phyloP scores from a whole-genome alignment of 495 filamentous ascomycete genomes.

The Patellaria atrata region DNA sequence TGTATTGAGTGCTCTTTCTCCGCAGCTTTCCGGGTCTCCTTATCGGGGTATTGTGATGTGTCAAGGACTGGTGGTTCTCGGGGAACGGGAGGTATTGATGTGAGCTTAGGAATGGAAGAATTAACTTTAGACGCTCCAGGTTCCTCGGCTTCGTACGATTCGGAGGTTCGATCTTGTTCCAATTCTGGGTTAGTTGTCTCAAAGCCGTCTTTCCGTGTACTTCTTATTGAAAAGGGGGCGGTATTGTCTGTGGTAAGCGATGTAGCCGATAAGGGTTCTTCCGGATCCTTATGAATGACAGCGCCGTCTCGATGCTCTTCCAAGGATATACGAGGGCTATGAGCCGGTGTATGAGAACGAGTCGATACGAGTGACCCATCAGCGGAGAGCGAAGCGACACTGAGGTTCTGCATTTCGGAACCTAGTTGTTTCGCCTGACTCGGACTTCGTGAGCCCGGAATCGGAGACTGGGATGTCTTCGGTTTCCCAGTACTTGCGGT shows the following conservation, averaged over 20 bases:
- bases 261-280: conserved; percentile 11
- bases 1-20: conserved; percentile 44
- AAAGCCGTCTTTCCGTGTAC: too few species aligned
- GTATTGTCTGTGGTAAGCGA: conserved; percentile 5
- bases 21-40: conserved; percentile 47
- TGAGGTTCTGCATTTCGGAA: conserved; percentile 13
- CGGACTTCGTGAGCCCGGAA: conserved; percentile 3
- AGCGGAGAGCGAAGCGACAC: conserved; percentile 1
- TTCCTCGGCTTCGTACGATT: conserved; percentile 5
- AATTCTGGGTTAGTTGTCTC: too few species aligned
- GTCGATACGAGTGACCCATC: neutral
- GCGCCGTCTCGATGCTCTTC: conserved; percentile 28
- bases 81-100: conserved; percentile 27
- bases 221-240: too few species aligned
- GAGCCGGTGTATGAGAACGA: conserved; percentile 6
- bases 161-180: conserved; percentile 8
- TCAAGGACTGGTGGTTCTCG: conserved; percentile 34
- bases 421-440: too few species aligned
- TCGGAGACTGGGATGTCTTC: conserved; percentile 31
- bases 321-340: conserved; percentile 31
- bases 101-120: conserved; percentile 24
- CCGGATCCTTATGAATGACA: conserved; percentile 8
- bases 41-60: conserved; percentile 39
- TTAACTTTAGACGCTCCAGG: conserved; percentile 5
- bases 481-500: conserved; percentile 62